Conservation (phyloP, 2,329 filamentous ascomycete genomes). For the Epichloe elymi region DNA sequence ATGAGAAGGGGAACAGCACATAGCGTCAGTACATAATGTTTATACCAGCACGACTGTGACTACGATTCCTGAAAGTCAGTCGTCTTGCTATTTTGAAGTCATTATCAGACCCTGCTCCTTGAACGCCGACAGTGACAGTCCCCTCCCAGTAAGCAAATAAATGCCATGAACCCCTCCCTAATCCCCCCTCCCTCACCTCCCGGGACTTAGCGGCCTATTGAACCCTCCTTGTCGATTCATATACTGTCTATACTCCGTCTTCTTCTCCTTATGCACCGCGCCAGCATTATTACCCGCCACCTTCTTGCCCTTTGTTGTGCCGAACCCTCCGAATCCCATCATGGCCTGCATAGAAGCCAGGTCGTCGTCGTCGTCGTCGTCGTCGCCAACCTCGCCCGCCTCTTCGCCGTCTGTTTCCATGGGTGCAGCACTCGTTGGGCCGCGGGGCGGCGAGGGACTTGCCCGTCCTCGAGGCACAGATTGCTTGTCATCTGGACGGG, state of each 20-base stretch:
- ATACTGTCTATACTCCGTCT: constrained; percentile 90
- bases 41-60: constrained; percentile 10
- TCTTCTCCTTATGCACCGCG: constrained; percentile 80
- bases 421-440: constrained; percentile 7
- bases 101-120: too few relatives aligned
- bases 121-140: too few relatives aligned
- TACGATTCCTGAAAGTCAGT: background rate
- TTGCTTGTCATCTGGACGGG: constrained; percentile 12
- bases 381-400: constrained; percentile 13
- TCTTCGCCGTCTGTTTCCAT: constrained; percentile 18
- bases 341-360: constrained; percentile 64
- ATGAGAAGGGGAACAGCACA: constrained; percentile 7
- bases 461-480: constrained; percentile 10
- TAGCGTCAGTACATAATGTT: constrained; percentile 24
- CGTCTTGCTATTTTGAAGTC: too few relatives aligned
- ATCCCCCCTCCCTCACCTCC: constrained; percentile 16
- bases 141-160: too few relatives aligned
- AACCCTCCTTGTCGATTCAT: constrained; percentile 81
- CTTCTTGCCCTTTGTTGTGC: constrained; percentile 77
- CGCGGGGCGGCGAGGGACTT: constrained; percentile 8
- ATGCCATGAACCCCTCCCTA: too few relatives aligned
- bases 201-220: constrained; percentile 60
- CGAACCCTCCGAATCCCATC: constrained; percentile 85
- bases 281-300: constrained; percentile 78
- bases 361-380: constrained; percentile 47